phyloP scores from a whole-genome alignment of 257 asterid species.

The Jacaranda copaia region DNA sequence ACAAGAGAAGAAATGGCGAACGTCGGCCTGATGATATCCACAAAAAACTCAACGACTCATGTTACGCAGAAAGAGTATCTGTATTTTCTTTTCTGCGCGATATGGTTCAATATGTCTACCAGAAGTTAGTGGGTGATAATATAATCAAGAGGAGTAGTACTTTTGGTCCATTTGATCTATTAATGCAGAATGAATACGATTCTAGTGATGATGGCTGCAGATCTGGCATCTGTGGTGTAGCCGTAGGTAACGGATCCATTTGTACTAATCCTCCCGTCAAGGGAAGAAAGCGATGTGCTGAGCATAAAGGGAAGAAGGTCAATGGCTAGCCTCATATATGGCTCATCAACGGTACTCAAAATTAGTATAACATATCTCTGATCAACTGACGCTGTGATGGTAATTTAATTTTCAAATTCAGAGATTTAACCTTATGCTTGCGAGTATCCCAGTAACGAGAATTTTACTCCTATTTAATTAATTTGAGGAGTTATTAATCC shows the following conservation, averaged over 20 bases:
- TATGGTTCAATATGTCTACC: conserved; percentile 43
- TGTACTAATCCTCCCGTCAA: conserved; percentile 50
- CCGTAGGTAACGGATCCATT: conserved; percentile 51
- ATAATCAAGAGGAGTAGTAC: conserved; percentile 10
- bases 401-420: too few relatives aligned
- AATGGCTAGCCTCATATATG: conserved; percentile 23
- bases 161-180: conserved; percentile 30
- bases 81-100: conserved; percentile 32
- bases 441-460: not conserved
- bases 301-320: conserved; percentile 65
- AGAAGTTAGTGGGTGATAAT: conserved; percentile 46
- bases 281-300: conserved; percentile 60
- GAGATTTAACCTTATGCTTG: not conserved
- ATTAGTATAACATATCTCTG: too few relatives aligned
- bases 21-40: conserved; percentile 60
- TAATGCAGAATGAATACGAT: not conserved
- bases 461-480: not conserved
- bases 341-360: too few relatives aligned
- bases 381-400: too few relatives aligned
- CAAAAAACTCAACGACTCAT: conserved; percentile 35
- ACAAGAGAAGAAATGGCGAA: conserved; percentile 60
- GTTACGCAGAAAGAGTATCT: conserved; percentile 31
- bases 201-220: not conserved
- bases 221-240: conserved; percentile 53
- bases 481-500: too few relatives aligned